Evolutionary conservation across 2,329 filamentous ascomycete species (phyloP).

Genomic region (Fusarium fracticaudum): DNA sequence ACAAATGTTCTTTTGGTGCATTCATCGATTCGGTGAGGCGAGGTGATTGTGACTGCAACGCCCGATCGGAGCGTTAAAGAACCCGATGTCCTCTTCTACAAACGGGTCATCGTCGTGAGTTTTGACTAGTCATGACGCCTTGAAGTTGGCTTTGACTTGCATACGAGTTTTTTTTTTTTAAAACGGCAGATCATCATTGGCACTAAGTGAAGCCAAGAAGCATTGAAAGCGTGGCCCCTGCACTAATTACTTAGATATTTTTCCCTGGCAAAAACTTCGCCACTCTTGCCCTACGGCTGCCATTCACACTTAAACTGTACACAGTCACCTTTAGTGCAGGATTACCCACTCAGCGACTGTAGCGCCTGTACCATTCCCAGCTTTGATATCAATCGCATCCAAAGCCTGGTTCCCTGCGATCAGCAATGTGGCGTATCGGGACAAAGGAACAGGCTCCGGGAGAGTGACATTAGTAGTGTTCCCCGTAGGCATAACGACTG

Average conservation of each 20-base stretch:
- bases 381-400: background rate
- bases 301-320: background rate
- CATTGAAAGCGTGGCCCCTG: fast-evolving
- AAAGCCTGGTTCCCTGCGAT: background rate
- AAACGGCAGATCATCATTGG: too few species aligned
- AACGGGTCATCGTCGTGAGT: fast-evolving
- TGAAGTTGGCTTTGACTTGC: too few species aligned
- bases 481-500: background rate
- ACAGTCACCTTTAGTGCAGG: background rate
- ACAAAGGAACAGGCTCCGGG: background rate
- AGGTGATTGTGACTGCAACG: too few species aligned
- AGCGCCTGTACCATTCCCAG: background rate
- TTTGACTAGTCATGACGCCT: too few species aligned
- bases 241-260: background rate
- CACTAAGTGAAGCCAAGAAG: background rate
- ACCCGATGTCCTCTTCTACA: too few species aligned
- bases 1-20: fast-evolving
- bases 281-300: fast-evolving
- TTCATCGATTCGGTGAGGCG: too few species aligned
- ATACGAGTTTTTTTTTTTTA: too few species aligned
- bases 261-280: fast-evolving
- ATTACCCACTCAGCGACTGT: conserved; percentile 3
- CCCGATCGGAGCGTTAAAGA: too few species aligned
- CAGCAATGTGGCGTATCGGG: background rate
- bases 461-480: background rate